phyloP scores from a whole-genome alignment of 305 asterid species.

The Solanum aculeatissimum region DNA sequence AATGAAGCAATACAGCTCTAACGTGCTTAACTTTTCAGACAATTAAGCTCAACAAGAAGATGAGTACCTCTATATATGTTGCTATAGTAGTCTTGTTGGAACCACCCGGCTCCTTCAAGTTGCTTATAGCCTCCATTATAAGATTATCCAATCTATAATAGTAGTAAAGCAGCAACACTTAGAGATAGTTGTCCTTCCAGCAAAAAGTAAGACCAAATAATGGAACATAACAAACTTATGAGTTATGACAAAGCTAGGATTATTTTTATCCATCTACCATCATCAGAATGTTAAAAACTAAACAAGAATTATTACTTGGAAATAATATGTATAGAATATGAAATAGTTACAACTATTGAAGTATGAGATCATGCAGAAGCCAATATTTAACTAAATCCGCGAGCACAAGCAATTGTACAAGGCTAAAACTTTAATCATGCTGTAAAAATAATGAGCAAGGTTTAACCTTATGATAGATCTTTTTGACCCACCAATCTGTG shows the following conservation, averaged over 20 bases:
- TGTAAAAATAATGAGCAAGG: neutral
- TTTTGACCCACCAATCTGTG: conserved; percentile 62
- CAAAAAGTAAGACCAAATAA: neutral
- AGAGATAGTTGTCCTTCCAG: neutral
- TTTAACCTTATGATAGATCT: conserved; percentile 78
- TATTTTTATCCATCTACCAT: neutral
- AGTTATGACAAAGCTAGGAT: neutral
- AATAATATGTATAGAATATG: neutral
- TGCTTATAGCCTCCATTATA: conserved; percentile 85
- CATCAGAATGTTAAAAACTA: neutral
- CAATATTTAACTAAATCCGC: neutral
- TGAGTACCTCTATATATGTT: conserved; percentile 75
- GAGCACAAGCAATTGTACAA: neutral
- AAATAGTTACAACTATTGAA: neutral
- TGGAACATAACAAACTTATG: neutral
- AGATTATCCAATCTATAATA: conserved; percentile 78
- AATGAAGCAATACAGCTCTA: neutral
- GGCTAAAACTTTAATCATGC: neutral
- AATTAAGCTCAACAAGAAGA: neutral
- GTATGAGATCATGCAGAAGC: neutral
- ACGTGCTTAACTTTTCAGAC: neutral
- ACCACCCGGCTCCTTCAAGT: conserved; percentile 78
- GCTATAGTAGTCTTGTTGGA: conserved; percentile 81
- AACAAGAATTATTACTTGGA: neutral
- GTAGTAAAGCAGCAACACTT: conserved; percentile 6